A percentile compares a stretch with the other conserved stretches of the same genome.
Evolutionary conservation across 2,329 filamentous ascomycete species (phyloP).

Genomic region (Clonostachys byssicola): DNA sequence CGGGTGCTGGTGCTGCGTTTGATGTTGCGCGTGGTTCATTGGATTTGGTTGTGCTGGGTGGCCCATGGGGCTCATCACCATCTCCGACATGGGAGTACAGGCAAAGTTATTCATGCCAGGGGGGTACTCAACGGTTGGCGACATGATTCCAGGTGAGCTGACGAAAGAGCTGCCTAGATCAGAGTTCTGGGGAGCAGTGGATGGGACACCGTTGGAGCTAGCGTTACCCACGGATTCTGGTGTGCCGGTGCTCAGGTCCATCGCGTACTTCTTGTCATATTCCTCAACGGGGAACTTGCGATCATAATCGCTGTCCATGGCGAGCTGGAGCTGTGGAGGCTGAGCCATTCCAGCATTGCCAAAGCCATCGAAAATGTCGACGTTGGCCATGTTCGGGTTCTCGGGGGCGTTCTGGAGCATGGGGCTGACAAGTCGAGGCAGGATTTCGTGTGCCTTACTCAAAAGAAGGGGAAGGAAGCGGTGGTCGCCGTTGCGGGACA

Average conservation of each 20-base stretch:
- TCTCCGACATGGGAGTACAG: constrained; percentile 42
- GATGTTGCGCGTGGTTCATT: constrained; percentile 14
- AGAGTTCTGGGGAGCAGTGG: constrained; percentile 14
- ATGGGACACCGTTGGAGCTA: constrained; percentile 7
- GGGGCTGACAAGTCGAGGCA: constrained; percentile 59
- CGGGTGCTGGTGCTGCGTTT: constrained; percentile 10
- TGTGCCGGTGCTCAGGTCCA: constrained; percentile 24
- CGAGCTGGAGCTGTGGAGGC: constrained; percentile 35
- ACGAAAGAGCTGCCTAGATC: constrained; percentile 46
- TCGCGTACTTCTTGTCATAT: constrained; percentile 30
- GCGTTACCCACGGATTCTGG: constrained; percentile 24
- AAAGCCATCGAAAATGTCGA: constrained; percentile 65
- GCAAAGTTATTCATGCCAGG: constrained; percentile 37
- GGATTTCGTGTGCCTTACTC: constrained; percentile 68
- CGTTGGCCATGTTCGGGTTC: constrained; percentile 41
- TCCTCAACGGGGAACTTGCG: constrained; percentile 38
- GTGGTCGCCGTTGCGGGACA: constrained; percentile 70
- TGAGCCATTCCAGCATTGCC: constrained; percentile 59
- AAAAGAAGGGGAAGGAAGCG: constrained; percentile 75
- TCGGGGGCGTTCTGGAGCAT: constrained; percentile 57
- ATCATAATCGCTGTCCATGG: constrained; percentile 43
- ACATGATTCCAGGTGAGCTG: constrained; percentile 49
- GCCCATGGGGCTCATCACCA: constrained; percentile 47
- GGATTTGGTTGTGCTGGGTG: constrained; percentile 7
- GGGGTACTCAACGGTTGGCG: constrained; percentile 44